Evolutionary conservation across 805 yeast species (phyloP), one percentile per base, ranked within the genome.

Genomic region (Phaffomyces antillensis): DNA sequence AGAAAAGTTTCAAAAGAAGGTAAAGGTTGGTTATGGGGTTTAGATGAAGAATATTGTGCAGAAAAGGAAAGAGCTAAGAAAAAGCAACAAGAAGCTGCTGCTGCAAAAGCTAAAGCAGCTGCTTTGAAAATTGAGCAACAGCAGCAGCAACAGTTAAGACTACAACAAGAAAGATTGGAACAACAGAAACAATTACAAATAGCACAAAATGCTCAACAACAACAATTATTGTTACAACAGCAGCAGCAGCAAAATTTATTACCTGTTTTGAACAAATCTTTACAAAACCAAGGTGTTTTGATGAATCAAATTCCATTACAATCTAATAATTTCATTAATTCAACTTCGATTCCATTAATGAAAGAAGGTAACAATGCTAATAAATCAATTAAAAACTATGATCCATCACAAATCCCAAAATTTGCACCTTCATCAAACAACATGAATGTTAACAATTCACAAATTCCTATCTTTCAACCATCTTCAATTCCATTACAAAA

Each of bases 21-120:
- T n/a, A 85, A 85, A 61, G 96, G 96, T 46, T 90, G 96, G 95
- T 67, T 86, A 28, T 91, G 96, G 95, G 91, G 91, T 4, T 68
- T 93, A 35, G 96, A 93, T 65, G 95, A 88, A 49, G 83, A 79
- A 48, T 87, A 82, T 50, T 77, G 86, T 46, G 81, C 81, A 18
- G 96, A 89, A 54, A 79, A 86, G 63, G 97, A 90, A 59, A 78
- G 74, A 49, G 80, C 74, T 39, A 78, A 86, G 64, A 77, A 79
- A 61, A 77, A 77, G 42, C 84, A 79, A 60, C 77, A 79, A 44
- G 86, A 81, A 55, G 71, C 73, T 43, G 82, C 85, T 5, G 76
- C 81, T 37, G 76, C 81, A 4, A 72, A 69, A 56, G 79, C 81
- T 6, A 72, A 72, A 50, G 79, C 77, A 23, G 81, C 79, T 3